Percentiles rank a stretch among this genome's conserved stretches.
These are phyloP conservation scores for Phytophthora pseudosyringae DNA, from an alignment of 352 stramenopile species.

Conservation along the genomic window DNA sequence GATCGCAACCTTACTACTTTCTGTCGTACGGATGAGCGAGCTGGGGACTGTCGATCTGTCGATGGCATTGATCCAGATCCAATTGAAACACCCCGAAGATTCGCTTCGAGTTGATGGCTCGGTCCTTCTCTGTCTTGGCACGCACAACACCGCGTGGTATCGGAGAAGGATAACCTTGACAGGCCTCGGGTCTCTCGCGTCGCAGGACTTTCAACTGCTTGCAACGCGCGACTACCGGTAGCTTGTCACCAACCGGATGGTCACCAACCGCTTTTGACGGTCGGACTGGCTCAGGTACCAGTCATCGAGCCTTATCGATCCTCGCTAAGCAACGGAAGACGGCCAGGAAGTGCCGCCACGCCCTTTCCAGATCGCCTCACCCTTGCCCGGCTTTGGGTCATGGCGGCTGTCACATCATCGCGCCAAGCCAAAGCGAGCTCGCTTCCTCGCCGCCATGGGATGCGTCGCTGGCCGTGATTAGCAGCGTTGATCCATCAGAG, in stretches of 20 bases:
- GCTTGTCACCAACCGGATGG: slow-evolving; percentile 1
- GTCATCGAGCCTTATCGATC: background rate
- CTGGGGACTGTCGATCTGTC: slow-evolving; percentile 4
- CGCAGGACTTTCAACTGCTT: slow-evolving; percentile 22
- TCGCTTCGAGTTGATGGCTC: slow-evolving; percentile 10
- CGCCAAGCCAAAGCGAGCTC: slow-evolving; percentile 1
- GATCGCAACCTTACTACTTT: background rate
- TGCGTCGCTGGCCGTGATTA: slow-evolving; percentile 8
- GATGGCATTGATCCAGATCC: slow-evolving; percentile 8
- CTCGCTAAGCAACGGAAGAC: slow-evolving; percentile 1
- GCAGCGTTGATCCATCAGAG: slow-evolving; percentile 3
- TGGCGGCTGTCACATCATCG: slow-evolving; percentile 22
- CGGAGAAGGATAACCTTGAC: slow-evolving; percentile 11
- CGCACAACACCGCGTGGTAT: slow-evolving; percentile 20
- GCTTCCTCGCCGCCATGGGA: slow-evolving; percentile 15
- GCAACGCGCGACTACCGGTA: slow-evolving; percentile 23
- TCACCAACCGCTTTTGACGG: slow-evolving; percentile 9
- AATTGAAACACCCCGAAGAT: slow-evolving; percentile 1
- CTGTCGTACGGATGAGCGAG: background rate
- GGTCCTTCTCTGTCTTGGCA: slow-evolving; percentile 11
- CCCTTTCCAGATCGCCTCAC: slow-evolving; percentile 3
- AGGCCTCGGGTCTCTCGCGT: background rate
- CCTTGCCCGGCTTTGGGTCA: slow-evolving; percentile 21
- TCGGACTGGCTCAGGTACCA: background rate
- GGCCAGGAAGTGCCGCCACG: slow-evolving; percentile 2